These are phyloP conservation scores for Rutstroemia sp. DNA, from an alignment of 2,329 filamentous ascomycete species.

Conservation along the genomic window DNA sequence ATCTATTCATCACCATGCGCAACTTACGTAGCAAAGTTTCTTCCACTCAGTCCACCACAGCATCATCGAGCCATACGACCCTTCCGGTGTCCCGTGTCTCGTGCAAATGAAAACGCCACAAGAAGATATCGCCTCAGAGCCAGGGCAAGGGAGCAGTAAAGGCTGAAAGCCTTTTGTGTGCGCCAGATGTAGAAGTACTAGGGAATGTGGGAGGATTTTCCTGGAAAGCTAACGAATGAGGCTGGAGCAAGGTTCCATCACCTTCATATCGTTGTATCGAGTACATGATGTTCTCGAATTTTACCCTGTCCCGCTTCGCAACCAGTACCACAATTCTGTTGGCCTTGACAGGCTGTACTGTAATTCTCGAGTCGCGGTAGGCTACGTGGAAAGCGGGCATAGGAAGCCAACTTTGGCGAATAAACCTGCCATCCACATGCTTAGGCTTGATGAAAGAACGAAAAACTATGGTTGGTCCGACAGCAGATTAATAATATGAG, in stretches of 20 bases:
- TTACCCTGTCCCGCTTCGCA: neutral
- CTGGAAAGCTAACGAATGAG: neutral
- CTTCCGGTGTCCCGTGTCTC: neutral
- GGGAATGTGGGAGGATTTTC: neutral
- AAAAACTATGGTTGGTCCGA: neutral
- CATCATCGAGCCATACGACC: neutral
- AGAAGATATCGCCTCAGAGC: neutral
- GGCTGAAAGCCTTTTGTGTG: neutral
- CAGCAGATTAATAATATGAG: neutral
- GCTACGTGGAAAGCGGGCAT: neutral
- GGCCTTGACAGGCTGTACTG: no score
- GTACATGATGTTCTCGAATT: no score
- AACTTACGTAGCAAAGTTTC: no score
- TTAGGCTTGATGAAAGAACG: no score
- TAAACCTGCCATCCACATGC: no score
- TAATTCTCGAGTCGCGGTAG: no score
- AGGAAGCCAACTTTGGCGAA: no score
- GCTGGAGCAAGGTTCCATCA: conserved; percentile 1
- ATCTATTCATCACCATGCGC: neutral
- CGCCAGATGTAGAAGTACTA: neutral
- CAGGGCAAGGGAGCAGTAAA: neutral
- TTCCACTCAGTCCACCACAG: no score
- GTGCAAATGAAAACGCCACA: neutral
- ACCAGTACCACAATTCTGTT: neutral
- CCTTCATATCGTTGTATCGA: neutral